Percentiles rank a stretch among this genome's conserved stretches.
Evolutionary conservation across 2,329 filamentous ascomycete species (phyloP).

Genomic region (Macrophomina tecta): DNA sequence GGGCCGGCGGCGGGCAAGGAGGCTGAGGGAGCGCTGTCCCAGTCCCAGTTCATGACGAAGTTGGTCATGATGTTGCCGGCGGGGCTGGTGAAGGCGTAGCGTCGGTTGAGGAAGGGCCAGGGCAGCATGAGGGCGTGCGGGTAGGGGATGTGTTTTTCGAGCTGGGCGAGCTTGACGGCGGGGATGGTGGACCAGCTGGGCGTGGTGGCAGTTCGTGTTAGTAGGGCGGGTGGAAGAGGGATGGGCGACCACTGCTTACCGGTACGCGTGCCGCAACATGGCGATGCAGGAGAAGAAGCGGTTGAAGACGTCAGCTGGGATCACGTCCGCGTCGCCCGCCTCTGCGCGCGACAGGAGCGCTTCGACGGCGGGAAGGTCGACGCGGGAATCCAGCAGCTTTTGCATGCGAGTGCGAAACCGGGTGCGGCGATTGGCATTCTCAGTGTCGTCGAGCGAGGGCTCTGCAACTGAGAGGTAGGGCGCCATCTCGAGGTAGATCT

Average conservation of each 20-base stretch:
- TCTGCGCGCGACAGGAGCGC: background rate
- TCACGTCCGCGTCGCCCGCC: background rate
- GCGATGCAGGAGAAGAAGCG: background rate
- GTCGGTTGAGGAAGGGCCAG: background rate
- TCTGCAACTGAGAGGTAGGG: background rate
- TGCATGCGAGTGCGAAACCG: background rate
- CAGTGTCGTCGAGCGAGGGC: background rate
- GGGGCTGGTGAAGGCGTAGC: background rate
- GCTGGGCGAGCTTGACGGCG: background rate
- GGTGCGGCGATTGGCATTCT: background rate
- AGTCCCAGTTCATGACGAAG: background rate
- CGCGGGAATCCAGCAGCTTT: background rate
- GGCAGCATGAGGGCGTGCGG: background rate
- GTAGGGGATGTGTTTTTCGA: background rate
- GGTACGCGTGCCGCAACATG: background rate
- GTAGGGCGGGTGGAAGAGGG: background rate
- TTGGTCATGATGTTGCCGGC: conserved; percentile 1
- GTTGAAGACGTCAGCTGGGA: background rate
- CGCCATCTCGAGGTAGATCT: background rate
- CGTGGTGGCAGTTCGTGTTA: background rate
- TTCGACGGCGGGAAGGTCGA: background rate
- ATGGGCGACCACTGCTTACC: background rate
- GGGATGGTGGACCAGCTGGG: conserved; percentile 4
- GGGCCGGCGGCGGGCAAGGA: no score
- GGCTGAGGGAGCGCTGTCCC: background rate